These are phyloP conservation scores for Penicillium nordicum DNA, from an alignment of 2,329 filamentous ascomycete genomes.

Conservation along the genomic window DNA sequence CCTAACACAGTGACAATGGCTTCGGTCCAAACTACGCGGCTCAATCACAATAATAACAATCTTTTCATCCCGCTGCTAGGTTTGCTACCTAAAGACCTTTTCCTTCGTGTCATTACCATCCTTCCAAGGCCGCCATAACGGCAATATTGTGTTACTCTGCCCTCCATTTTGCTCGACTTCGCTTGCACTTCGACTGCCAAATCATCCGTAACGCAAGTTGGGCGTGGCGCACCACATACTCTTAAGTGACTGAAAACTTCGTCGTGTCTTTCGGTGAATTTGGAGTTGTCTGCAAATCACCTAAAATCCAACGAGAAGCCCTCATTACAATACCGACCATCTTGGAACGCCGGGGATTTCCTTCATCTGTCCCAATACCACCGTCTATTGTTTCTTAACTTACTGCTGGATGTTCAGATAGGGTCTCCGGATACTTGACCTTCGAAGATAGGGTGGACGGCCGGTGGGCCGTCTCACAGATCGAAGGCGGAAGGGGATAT, in stretches of 20 bases:
- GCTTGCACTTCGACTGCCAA: not conserved
- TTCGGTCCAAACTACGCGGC: not conserved
- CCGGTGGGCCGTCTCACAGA: slow-evolving; percentile 25
- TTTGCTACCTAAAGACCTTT: not conserved
- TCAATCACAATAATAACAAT: not conserved
- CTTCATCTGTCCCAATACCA: not conserved
- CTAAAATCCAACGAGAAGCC: not conserved
- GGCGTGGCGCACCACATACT: not conserved
- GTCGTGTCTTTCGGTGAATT: not conserved
- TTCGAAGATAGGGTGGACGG: slow-evolving; percentile 20
- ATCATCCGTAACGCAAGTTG: not conserved
- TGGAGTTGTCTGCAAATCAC: not conserved
- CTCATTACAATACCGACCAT: slow-evolving; percentile 1
- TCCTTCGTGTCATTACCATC: too few relatives aligned
- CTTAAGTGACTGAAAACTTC: not conserved
- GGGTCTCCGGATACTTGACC: slow-evolving; percentile 5
- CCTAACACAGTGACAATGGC: not conserved
- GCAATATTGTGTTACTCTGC: not conserved
- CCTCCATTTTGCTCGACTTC: not conserved
- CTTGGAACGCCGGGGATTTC: not conserved
- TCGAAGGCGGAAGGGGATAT: slow-evolving; percentile 16
- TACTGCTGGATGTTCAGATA: slow-evolving; percentile 9
- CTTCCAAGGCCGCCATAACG: not conserved
- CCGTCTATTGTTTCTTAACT: slow-evolving; percentile 4
- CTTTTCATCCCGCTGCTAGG: not conserved